phyloP scores from a whole-genome alignment of 2,329 filamentous ascomycete genomes.

The Sclerotinia subarctica region DNA sequence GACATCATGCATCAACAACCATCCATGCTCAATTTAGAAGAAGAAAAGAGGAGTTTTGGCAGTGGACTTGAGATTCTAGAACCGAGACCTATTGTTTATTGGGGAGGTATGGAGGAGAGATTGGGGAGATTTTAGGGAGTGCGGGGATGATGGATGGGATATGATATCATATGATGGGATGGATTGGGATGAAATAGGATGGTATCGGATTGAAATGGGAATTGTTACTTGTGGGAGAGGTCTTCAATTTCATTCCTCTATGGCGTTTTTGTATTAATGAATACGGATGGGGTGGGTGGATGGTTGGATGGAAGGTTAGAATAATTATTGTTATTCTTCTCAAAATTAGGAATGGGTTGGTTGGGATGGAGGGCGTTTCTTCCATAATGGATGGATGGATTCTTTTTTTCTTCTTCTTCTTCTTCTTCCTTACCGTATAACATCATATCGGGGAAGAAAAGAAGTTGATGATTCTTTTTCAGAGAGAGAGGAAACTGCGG shows the following conservation, averaged over 20 bases:
- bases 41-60: conserved; percentile 53
- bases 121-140: neutral
- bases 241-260: conserved; percentile 10
- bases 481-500: neutral
- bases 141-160: neutral
- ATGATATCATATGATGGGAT: neutral
- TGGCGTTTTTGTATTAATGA: conserved; percentile 5
- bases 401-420: neutral
- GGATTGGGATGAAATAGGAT: neutral
- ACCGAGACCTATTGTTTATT: conserved; percentile 60
- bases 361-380: neutral
- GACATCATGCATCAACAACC: conserved; percentile 57
- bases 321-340: neutral
- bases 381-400: neutral
- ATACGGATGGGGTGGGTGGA: neutral
- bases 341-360: neutral
- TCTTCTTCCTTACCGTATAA: neutral
- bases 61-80: conserved; percentile 56
- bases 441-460: neutral
- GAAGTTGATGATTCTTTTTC: neutral
- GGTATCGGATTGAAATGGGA: conserved; percentile 1
- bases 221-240: conserved; percentile 17
- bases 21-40: conserved; percentile 55
- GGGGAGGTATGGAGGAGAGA: conserved; percentile 55
- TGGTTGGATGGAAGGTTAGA: neutral